A percentile compares a stretch with the other conserved stretches of the same genome.
These are phyloP conservation scores for Hibiscus tridactylites DNA, from an alignment of 345 rosid genomes.

Conservation along the genomic window DNA sequence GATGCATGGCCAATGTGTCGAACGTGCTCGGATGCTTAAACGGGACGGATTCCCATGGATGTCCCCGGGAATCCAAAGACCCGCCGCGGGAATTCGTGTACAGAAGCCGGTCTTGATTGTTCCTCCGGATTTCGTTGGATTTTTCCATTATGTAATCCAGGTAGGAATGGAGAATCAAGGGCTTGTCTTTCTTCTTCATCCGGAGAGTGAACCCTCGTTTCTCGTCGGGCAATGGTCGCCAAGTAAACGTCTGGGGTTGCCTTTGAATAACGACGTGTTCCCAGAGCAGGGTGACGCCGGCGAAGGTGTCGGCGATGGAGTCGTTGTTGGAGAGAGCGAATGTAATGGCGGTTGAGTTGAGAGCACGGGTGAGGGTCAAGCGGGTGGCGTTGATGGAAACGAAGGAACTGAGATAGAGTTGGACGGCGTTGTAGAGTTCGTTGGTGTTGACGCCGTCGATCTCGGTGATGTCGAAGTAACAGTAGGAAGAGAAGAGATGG, in stretches of 20 bases:
- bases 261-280: slow-evolving; percentile 83
- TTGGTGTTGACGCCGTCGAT: slow-evolving; percentile 95
- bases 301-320: slow-evolving; percentile 51
- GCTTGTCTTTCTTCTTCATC: slow-evolving; percentile 59
- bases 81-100: not conserved
- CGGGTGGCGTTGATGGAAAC: slow-evolving; percentile 72
- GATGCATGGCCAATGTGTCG: not conserved
- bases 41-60: not conserved
- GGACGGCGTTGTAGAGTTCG: slow-evolving; percentile 96
- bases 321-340: slow-evolving; percentile 80
- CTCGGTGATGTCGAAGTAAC: slow-evolving; percentile 87
- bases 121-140: not conserved
- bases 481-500: slow-evolving; percentile 26
- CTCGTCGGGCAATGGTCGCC: slow-evolving; percentile 28
- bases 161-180: slow-evolving; percentile 46
- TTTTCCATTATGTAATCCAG: slow-evolving; percentile 27
- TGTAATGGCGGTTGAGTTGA: slow-evolving; percentile 79
- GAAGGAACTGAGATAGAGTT: slow-evolving; percentile 77
- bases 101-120: not conserved
- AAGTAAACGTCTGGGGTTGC: slow-evolving; percentile 66
- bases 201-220: slow-evolving; percentile 9
- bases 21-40: not conserved
- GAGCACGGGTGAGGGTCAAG: slow-evolving; percentile 71
- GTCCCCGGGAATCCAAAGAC: not conserved
- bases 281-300: slow-evolving; percentile 60